phyloP scores from a whole-genome alignment of 805 yeast species.

The Metschnikowia bowlesiae region DNA sequence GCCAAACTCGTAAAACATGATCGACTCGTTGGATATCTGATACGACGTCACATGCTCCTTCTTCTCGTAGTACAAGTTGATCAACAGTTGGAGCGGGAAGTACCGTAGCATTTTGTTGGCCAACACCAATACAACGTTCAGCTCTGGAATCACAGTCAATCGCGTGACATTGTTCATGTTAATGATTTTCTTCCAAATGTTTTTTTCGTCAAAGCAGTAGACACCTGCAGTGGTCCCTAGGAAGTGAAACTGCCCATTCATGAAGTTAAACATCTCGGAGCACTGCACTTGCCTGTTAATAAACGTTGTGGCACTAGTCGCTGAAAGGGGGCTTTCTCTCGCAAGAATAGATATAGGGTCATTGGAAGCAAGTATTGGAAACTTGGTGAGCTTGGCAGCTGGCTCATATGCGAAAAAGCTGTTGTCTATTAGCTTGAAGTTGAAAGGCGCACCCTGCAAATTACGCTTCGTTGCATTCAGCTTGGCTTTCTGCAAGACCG shows the following conservation, averaged over 20 bases:
- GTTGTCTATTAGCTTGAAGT: constrained; percentile 50
- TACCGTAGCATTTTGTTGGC: constrained; percentile 57
- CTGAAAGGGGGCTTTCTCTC: background rate
- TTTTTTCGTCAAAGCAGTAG: constrained; percentile 44
- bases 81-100: constrained; percentile 57
- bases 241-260: constrained; percentile 43
- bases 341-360: constrained; percentile 44
- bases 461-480: constrained; percentile 28
- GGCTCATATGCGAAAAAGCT: constrained; percentile 63
- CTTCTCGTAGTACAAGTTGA: constrained; percentile 51
- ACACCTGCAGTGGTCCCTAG: constrained; percentile 66
- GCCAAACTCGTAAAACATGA: constrained; percentile 61
- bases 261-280: constrained; percentile 42
- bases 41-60: constrained; percentile 43
- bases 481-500: constrained; percentile 46
- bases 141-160: constrained; percentile 54
- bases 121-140: constrained; percentile 53
- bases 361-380: constrained; percentile 49
- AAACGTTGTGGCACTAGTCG: background rate
- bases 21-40: constrained; percentile 45
- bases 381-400: constrained; percentile 42
- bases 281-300: constrained; percentile 39
- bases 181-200: constrained; percentile 58
- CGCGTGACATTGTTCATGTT: constrained; percentile 50
- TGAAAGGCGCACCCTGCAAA: constrained; percentile 48